These are phyloP conservation scores for Periconia sp. DNA, from an alignment of 2,329 filamentous ascomycete genomes.

Conservation along the genomic window DNA sequence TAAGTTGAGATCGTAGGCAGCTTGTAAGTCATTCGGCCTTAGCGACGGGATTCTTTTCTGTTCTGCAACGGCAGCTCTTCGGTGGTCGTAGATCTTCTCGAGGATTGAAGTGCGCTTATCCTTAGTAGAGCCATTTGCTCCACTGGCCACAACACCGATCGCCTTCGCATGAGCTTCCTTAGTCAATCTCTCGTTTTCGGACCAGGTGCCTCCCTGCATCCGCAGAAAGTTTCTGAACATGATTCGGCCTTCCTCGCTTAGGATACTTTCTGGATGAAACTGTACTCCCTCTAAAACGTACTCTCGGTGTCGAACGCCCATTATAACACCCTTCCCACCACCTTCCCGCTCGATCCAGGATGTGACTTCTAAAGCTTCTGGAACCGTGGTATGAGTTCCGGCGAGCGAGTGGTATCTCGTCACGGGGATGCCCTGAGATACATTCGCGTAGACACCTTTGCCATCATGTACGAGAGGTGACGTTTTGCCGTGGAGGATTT, in stretches of 20 bases:
- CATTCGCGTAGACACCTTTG: constrained; percentile 87
- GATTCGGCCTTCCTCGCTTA: constrained; percentile 83
- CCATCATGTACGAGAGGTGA: constrained; percentile 87
- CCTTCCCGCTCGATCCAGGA: constrained; percentile 85
- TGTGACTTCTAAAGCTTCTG: constrained; percentile 83
- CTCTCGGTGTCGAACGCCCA: constrained; percentile 94
- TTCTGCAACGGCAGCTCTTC: constrained; percentile 74
- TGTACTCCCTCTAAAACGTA: constrained; percentile 94
- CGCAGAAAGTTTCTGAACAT: constrained; percentile 94
- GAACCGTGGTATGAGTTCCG: constrained; percentile 86
- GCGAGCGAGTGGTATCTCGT: constrained; percentile 97
- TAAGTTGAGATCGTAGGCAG: constrained; percentile 81
- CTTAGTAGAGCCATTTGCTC: constrained; percentile 31
- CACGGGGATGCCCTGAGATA: constrained; percentile 81
- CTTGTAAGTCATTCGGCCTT: constrained; percentile 81
- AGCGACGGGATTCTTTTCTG: constrained; percentile 89
- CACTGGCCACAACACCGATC: constrained; percentile 39
- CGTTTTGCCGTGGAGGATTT: constrained; percentile 97
- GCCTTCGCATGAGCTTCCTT: constrained; percentile 42
- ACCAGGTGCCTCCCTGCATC: constrained; percentile 91
- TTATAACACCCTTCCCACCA: constrained; percentile 84
- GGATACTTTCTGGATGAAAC: constrained; percentile 96
- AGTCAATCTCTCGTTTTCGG: constrained; percentile 69
- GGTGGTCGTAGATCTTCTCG: constrained; percentile 86
- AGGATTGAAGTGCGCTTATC: constrained; percentile 83